These are phyloP conservation scores for Fragilariopsis cylindrus DNA, from an alignment of 108 stramenopile species.

Conservation along the genomic window DNA sequence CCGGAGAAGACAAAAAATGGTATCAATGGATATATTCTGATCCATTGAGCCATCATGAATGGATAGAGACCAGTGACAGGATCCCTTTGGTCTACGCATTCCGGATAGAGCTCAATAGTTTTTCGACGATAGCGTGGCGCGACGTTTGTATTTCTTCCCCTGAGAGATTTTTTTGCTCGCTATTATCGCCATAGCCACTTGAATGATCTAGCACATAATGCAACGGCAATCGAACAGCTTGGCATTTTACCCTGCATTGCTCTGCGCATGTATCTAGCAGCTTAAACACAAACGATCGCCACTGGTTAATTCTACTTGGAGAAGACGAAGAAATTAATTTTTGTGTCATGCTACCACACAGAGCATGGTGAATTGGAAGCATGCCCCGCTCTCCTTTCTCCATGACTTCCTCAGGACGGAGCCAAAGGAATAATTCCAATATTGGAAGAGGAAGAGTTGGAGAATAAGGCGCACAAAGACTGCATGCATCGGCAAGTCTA, in stretches of 20 bases:
- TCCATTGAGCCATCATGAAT: constrained; percentile 63
- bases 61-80: constrained; percentile 55
- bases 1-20: constrained; percentile 31
- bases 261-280: constrained; percentile 25
- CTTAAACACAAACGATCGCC: constrained; percentile 13
- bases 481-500: constrained; percentile 19
- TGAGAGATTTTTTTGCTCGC: not conserved
- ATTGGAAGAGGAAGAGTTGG: constrained; percentile 33
- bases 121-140: constrained; percentile 12
- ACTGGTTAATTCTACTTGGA: constrained; percentile 1
- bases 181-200: not conserved
- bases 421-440: constrained; percentile 32
- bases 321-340: not conserved
- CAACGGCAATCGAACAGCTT: constrained; percentile 31
- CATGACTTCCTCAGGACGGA: constrained; percentile 26
- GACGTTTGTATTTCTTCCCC: not conserved
- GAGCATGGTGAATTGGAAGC: constrained; percentile 45
- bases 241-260: constrained; percentile 7
- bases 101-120: constrained; percentile 23
- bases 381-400: constrained; percentile 27
- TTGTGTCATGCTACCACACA: constrained; percentile 2
- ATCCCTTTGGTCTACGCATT: constrained; percentile 36
- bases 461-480: constrained; percentile 12
- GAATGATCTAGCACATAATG: constrained; percentile 30
- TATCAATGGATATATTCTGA: constrained; percentile 19